These are phyloP conservation scores for Capronia americana DNA, from an alignment of 2,329 filamentous ascomycete species.

Conservation along the genomic window DNA sequence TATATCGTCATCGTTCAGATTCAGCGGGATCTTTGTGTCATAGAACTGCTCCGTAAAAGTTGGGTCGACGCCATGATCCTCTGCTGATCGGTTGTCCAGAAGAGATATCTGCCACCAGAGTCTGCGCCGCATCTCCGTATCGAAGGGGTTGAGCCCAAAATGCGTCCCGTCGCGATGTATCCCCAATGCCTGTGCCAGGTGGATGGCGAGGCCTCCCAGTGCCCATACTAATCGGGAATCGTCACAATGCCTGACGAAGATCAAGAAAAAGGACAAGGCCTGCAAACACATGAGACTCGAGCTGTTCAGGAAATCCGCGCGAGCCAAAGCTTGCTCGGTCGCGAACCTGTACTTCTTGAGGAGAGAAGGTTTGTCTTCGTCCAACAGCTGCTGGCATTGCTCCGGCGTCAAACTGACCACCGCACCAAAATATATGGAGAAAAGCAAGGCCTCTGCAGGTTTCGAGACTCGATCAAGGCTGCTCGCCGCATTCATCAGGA, in stretches of 20 bases:
- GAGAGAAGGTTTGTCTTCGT: slow-evolving; percentile 58
- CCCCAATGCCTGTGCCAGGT: slow-evolving; percentile 47
- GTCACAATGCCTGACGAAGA: slow-evolving; percentile 57
- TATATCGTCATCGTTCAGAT: slow-evolving; percentile 59
- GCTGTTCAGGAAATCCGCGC: slow-evolving; percentile 67
- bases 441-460: slow-evolving; percentile 63
- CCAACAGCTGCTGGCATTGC: slow-evolving; percentile 58
- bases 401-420: slow-evolving; percentile 57
- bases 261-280: slow-evolving; percentile 67
- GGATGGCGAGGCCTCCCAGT: slow-evolving; percentile 51
- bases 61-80: slow-evolving; percentile 69
- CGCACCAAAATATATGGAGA: slow-evolving; percentile 65
- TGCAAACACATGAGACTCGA: slow-evolving; percentile 68
- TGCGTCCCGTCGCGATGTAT: slow-evolving; percentile 56
- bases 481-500: slow-evolving; percentile 58
- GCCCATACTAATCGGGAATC: slow-evolving; percentile 54
- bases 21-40: slow-evolving; percentile 62
- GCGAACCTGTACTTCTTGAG: slow-evolving; percentile 67
- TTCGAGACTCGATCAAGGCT: slow-evolving; percentile 58
- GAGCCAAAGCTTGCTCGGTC: slow-evolving; percentile 67
- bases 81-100: slow-evolving; percentile 65
- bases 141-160: slow-evolving; percentile 62
- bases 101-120: slow-evolving; percentile 52
- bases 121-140: slow-evolving; percentile 49
- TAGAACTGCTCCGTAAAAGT: slow-evolving; percentile 64